A percentile compares a stretch with the other conserved stretches of the same genome.
Evolutionary conservation across 306 rosid genomes (phyloP).

Genomic region (Quercus robur): DNA sequence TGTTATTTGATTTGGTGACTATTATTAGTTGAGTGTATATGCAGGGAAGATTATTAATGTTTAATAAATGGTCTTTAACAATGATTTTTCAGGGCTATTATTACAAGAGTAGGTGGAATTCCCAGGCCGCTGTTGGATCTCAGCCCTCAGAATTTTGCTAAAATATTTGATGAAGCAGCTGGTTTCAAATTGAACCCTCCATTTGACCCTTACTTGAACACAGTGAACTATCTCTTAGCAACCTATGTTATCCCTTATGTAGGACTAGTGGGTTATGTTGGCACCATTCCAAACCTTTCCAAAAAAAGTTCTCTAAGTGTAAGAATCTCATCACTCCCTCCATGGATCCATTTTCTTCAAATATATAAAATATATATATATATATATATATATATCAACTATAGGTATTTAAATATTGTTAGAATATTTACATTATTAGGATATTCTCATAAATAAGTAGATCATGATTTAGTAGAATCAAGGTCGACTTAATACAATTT

Average conservation of each 20-base stretch:
- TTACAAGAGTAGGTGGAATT: conserved; percentile 14
- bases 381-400: no score
- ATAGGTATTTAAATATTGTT: no score
- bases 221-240: conserved; percentile 17
- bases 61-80: not conserved
- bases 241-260: conserved; percentile 18
- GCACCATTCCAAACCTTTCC: conserved; percentile 13
- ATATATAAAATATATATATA: not conserved
- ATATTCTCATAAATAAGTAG: no score
- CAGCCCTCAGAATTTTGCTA: conserved; percentile 13
- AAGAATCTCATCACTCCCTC: not conserved
- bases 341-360: not conserved
- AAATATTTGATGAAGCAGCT: conserved; percentile 10
- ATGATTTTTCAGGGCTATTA: conserved; percentile 6
- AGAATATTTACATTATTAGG: no score
- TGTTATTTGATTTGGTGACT: no score
- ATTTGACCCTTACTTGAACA: conserved; percentile 20
- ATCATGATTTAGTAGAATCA: no score
- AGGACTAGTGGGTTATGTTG: conserved; percentile 25
- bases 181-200: conserved; percentile 19
- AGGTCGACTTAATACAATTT: no score
- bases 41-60: not conserved
- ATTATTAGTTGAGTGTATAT: no score
- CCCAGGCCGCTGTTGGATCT: conserved; percentile 28
- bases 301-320: not conserved